Evolutionary conservation across 306 rosid species (phyloP).

Genomic region (Acacia crassicarpa): DNA sequence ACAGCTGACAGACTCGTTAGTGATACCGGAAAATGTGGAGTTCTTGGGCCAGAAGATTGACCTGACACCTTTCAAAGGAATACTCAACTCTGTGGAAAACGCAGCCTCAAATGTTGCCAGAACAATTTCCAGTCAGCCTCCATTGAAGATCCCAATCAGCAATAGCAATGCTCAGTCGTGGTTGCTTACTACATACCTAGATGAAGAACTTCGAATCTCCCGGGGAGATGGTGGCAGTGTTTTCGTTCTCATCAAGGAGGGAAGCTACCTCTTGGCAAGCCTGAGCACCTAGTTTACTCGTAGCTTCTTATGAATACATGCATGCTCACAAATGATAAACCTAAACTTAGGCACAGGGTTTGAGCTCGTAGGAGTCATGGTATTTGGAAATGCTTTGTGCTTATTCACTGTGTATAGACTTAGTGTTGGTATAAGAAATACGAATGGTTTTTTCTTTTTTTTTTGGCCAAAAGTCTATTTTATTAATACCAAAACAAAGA

Average conservation of each 20-base stretch:
- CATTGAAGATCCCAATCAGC: conserved; percentile 68
- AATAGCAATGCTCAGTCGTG: conserved; percentile 68
- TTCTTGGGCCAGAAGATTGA: conserved; percentile 81
- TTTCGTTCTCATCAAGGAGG: conserved; percentile 85
- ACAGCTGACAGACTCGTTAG: conserved; percentile 85
- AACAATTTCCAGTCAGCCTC: conserved; percentile 78
- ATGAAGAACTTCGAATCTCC: conserved; percentile 74
- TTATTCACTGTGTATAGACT: background rate
- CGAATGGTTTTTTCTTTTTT: background rate
- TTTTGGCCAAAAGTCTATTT: too few relatives aligned
- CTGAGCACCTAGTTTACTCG: conserved; percentile 13
- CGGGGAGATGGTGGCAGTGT: conserved; percentile 81
- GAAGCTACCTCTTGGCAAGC: conserved; percentile 53
- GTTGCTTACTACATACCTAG: conserved; percentile 87
- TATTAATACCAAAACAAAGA: too few relatives aligned
- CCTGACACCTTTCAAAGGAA: conserved; percentile 69
- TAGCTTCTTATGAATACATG: background rate
- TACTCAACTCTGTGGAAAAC: conserved; percentile 68
- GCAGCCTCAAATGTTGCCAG: conserved; percentile 78
- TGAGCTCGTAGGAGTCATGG: background rate
- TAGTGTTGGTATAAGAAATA: background rate
- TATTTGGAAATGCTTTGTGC: background rate
- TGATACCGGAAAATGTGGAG: conserved; percentile 84
- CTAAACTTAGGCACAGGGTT: background rate
- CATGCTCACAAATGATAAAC: background rate